Percentiles rank a stretch among this genome's conserved stretches.
Evolutionary conservation across 331 rosid genomes (phyloP).

Genomic region (Telfairia occidentalis): DNA sequence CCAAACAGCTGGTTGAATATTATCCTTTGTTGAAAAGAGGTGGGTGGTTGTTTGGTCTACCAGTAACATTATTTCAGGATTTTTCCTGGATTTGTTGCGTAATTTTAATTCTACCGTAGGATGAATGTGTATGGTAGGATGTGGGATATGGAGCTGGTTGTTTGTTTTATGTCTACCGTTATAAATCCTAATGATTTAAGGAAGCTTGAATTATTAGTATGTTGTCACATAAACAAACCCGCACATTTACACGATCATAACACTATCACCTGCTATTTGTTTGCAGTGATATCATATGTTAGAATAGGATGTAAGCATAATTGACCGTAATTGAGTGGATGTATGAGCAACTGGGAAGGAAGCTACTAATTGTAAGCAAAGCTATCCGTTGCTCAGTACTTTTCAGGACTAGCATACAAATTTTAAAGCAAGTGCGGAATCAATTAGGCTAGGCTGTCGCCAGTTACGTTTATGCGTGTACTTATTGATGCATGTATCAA

Average conservation of each 20-base stretch:
- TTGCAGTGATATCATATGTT: not conserved
- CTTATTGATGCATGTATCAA: not conserved
- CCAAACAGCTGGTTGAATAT: conserved; percentile 3
- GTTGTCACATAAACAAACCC: not conserved
- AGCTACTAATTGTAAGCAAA: not conserved
- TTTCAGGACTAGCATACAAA: not conserved
- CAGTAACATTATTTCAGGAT: not conserved
- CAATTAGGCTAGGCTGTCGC: not conserved
- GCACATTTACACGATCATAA: not conserved
- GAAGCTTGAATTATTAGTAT: not conserved
- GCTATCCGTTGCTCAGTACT: not conserved
- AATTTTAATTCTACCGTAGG: conserved; percentile 6
- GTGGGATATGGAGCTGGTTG: conserved; percentile 2
- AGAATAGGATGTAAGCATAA: too few species aligned
- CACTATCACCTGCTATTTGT: not conserved
- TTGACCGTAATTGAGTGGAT: not conserved
- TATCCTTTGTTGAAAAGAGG: not conserved
- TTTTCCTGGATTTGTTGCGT: conserved; percentile 8
- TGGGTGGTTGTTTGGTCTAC: conserved; percentile 6
- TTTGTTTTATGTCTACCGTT: not conserved
- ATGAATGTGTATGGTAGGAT: conserved; percentile 2
- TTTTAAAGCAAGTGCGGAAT: not conserved
- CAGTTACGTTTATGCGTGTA: not conserved
- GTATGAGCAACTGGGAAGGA: not conserved
- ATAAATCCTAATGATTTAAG: not conserved